Evolutionary conservation across 139 green algal genomes (phyloP), one percentile per base, ranked within the genome.

Genomic region (Micromonas commoda): DNA sequence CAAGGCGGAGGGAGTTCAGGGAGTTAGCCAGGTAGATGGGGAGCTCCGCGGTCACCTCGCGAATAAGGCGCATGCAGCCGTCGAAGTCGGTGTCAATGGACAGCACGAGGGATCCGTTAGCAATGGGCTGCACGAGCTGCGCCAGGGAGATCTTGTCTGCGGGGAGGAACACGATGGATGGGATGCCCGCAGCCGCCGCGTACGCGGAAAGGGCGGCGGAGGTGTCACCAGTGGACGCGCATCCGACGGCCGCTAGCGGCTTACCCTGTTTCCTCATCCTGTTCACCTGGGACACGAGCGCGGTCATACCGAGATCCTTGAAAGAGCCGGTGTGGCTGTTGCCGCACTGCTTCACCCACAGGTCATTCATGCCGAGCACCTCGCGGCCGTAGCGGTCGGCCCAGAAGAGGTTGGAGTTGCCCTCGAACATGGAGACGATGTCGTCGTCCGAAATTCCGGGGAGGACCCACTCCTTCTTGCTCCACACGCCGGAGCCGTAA

Each of bases 281-380:
- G 85, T 96, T 96, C 76, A 93, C 91, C 81, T 98, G 94, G 73
- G 80, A 91, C 34, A 99, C 95, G 51, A 99, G 87, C 76, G 96
- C 95, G 2, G 95, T 99, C 95, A 99, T 99, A 73, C 95, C 95
- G 73, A 99, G 88, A 83, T 99, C 95, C 81, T 99, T 99, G 89
- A 99, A 99, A 6, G 90, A 97, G 16, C 91, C 92, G 2, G 95
- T 99, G 86, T 99, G 95, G 71, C 84, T 94, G 91, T 97, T 98
- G 77, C 95, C 95, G 85, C 95, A 99, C 92, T 99, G 96, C 91
- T 99, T 99, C 6, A 99, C 95, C 95, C 95, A 99, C 75, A 99
- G 84, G 78, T 99, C 95, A 29, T 33, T 87, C 94, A 99, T 98
- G 71, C 90, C 90, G 45, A 99, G 86, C 0, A 82, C 78, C 87